A percentile compares a stretch with the other conserved stretches of the same genome.
Conservation (phyloP, 2,329 filamentous ascomycete species). For the Trichoderma atroviride region DNA sequence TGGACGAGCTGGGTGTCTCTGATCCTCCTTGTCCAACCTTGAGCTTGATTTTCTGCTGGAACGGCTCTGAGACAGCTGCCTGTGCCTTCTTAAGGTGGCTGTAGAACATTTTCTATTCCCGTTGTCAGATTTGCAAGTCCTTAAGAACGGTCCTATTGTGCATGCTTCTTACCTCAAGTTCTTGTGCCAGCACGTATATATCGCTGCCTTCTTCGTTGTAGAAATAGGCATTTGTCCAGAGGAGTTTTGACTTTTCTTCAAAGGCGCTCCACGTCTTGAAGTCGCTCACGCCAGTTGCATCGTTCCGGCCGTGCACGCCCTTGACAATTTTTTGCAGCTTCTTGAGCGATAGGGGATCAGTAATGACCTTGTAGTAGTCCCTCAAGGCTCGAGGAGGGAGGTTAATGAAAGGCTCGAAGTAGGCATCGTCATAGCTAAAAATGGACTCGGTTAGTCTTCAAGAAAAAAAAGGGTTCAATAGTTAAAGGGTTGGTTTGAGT, state of each 20-base stretch:
- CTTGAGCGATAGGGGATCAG: constrained; percentile 76
- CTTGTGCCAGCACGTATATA: constrained; percentile 74
- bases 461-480: background rate
- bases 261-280: constrained; percentile 84
- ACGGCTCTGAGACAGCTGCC: constrained; percentile 69
- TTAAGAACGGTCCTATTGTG: background rate
- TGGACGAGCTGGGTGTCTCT: constrained; percentile 51
- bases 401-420: constrained; percentile 74
- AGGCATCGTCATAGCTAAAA: constrained; percentile 67
- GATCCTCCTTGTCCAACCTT: constrained; percentile 60
- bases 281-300: constrained; percentile 64
- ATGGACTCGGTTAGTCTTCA: constrained; percentile 30
- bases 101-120: constrained; percentile 67
- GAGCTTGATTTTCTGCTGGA: constrained; percentile 77
- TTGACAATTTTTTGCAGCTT: constrained; percentile 76
- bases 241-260: constrained; percentile 74
- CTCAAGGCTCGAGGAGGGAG: constrained; percentile 74
- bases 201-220: constrained; percentile 94
- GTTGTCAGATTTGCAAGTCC: constrained; percentile 27
- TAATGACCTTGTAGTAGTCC: constrained; percentile 86
- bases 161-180: constrained; percentile 68
- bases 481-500: background rate
- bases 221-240: constrained; percentile 85
- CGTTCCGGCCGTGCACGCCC: constrained; percentile 69
- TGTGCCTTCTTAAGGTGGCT: constrained; percentile 72